phyloP scores from a whole-genome alignment of 345 rosid genomes.

The Eucalyptus lansdowneana region DNA sequence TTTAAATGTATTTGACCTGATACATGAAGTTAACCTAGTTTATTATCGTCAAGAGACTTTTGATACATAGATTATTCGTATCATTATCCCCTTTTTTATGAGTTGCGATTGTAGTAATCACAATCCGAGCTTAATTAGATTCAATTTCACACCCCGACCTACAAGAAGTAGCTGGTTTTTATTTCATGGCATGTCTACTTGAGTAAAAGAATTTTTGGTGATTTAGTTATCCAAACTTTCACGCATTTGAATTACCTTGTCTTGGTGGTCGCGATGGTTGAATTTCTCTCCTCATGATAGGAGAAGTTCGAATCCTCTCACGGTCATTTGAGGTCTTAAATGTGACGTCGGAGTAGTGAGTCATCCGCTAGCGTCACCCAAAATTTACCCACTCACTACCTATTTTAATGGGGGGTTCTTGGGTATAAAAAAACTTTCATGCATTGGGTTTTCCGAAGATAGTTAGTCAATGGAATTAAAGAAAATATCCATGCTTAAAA shows the following conservation, averaged over 20 bases:
- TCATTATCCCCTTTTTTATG: background rate
- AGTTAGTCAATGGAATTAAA: background rate
- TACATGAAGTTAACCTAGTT: no score
- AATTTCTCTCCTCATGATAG: rapidly evolving
- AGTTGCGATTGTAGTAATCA: background rate
- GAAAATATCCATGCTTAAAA: background rate
- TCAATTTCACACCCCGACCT: background rate
- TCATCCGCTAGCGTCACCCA: no score
- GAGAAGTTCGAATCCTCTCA: no score
- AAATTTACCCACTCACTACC: rapidly evolving
- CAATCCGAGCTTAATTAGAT: rapidly evolving
- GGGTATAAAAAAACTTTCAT: rapidly evolving
- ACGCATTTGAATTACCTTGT: rapidly evolving
- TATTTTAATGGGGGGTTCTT: no score
- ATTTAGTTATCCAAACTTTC: background rate
- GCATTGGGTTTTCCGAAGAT: background rate
- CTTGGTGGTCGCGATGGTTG: rapidly evolving
- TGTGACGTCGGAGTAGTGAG: no score
- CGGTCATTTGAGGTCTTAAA: no score
- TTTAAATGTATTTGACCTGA: no score
- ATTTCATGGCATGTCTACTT: background rate
- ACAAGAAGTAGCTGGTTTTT: background rate
- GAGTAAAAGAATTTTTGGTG: background rate
- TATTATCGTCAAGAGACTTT: no score
- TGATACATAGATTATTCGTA: no score